Evolutionary conservation across 2,329 filamentous ascomycete genomes (phyloP), one percentile per base, ranked within the genome.

Genomic region (Xylaria polymorpha): DNA sequence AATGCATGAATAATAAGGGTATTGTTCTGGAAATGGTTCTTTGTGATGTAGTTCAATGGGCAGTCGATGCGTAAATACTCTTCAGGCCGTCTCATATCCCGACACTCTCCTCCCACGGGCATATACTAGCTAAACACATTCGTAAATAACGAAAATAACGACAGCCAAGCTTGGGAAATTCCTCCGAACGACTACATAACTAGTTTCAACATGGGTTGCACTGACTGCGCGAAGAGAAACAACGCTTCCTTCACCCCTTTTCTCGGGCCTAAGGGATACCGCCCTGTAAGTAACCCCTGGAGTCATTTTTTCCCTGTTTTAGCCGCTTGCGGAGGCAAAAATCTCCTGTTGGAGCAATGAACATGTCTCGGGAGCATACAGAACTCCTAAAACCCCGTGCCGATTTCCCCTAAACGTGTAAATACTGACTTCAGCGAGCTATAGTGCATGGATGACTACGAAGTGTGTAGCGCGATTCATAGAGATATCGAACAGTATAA

Each of bases 371-470:
- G n/a, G n/a, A n/a, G n/a, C n/a, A n/a, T n/a, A n/a, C n/a, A n/a
- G n/a, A n/a, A n/a, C n/a, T n/a, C n/a, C n/a, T n/a, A n/a, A n/a
- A n/a, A n/a, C n/a, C n/a, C n/a, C n/a, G n/a, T n/a, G n/a, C n/a
- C n/a, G n/a, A n/a, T n/a, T n/a, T n/a, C n/a, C n/a, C n/a, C n/a
- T n/a, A n/a, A n/a, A n/a, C n/a, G n/a, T n/a, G n/a, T n/a, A n/a
- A n/a, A n/a, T n/a, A n/a, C n/a, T n/a, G n/a, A n/a, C n/a, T n/a
- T n/a, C n/a, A n/a, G n/a, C n/a, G n/a, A n/a, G n/a, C n/a, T n/a
- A n/a, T n/a, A n/a, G n/a, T 41, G 37, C 9, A 58, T 58, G 55
- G 55, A 58, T 12, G 22, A 58, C 15, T 58, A 58, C 15, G 55
- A 58, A 12, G 37, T 58, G n/a, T 58, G 14, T 10, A 29, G 55